phyloP scores from a whole-genome alignment of 495 filamentous ascomycete species.

The Amniculicola lignicola region DNA sequence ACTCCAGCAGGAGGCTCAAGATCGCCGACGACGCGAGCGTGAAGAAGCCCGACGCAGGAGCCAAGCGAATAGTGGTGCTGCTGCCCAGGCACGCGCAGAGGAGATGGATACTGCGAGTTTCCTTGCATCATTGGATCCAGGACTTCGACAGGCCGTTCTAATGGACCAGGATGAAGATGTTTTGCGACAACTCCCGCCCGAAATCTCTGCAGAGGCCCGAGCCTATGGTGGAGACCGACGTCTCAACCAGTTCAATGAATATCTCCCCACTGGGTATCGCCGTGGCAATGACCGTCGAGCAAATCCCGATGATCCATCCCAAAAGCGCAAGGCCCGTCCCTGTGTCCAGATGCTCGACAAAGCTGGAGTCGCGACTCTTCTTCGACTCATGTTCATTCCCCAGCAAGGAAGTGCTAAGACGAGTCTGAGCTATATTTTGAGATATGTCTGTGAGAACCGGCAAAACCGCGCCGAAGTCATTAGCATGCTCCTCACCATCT shows the following conservation, averaged over 20 bases:
- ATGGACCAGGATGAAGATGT: slow-evolving; percentile 89
- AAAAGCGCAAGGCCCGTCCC: slow-evolving; percentile 63
- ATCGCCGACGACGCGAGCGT: slow-evolving; percentile 84
- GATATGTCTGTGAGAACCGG: slow-evolving; percentile 86
- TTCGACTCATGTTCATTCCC: slow-evolving; percentile 95
- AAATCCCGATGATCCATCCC: slow-evolving; percentile 22
- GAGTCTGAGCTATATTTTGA: slow-evolving; percentile 78
- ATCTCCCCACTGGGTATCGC: slow-evolving; percentile 44
- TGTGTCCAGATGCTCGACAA: slow-evolving; percentile 97
- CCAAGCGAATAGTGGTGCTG: slow-evolving; percentile 48
- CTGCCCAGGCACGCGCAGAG: slow-evolving; percentile 63
- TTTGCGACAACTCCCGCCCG: slow-evolving; percentile 77
- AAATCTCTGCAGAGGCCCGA: slow-evolving; percentile 81
- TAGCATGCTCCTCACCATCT: slow-evolving; percentile 82
- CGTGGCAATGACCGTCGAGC: slow-evolving; percentile 23
- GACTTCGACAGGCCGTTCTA: slow-evolving; percentile 77
- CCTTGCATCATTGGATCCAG: slow-evolving; percentile 82
- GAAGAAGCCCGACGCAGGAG: slow-evolving; percentile 64
- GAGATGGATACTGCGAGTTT: slow-evolving; percentile 95
- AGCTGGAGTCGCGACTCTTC: slow-evolving; percentile 84
- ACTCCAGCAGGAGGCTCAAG: slow-evolving; percentile 80
- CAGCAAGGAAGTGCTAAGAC: slow-evolving; percentile 78
- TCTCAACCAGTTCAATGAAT: slow-evolving; percentile 60
- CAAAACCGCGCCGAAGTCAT: slow-evolving; percentile 95
- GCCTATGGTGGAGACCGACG: slow-evolving; percentile 59